Base-by-base conservation (phyloP, 768 basidiomycete species). In the Lyophyllum semitale region DNA sequence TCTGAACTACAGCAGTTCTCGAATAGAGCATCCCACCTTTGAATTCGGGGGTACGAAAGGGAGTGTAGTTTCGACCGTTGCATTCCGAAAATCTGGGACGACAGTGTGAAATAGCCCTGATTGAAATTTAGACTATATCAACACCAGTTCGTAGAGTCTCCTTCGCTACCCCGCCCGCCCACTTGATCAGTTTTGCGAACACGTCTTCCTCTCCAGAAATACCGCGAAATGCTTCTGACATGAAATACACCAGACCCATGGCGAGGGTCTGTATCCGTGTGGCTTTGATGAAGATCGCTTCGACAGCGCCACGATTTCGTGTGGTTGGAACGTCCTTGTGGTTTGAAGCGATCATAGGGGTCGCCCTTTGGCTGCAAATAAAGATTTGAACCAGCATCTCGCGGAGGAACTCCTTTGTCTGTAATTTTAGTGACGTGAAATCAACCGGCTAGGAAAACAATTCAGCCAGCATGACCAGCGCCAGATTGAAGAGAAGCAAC, bases 21-120 rank as follows among this genome's bases (percentile, higher is more conserved):
- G 80, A n/a, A 80, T 93, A 57, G 77, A 83, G 41, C 85, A 92
- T 68, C 82, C 81, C n/a, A 83, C 78, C 13, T 88, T 82, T 68
- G 86, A 81, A 8, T 94, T 88, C 57, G 91, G 89, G 4, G 92
- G 92, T n/a, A 79, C 80, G 53, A 86, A 74, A 35, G 91, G 92
- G 2, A 92, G 85, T 59, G 71, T 78, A 6, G 81, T 81, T 58
- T 81, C 89, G 1, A 91, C 82, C 47, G 80, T 91, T 17, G 91
- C 91, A 29, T 93, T 94, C 64, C 77, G 76, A 50, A 80, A 58
- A 51, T 46, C 13, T 44, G 53, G 32, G 18, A 38, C 25, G 17
- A n/a, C 17, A 29, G 26, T 4, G 33, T 47, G 12, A 41, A 40
- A 11, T 40, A 12, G 37, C 7, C 26, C 22, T n/a, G 22, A 27